Evolutionary conservation across 2,329 filamentous ascomycete genomes (phyloP).

Genomic region (Sclerotinia minor): DNA sequence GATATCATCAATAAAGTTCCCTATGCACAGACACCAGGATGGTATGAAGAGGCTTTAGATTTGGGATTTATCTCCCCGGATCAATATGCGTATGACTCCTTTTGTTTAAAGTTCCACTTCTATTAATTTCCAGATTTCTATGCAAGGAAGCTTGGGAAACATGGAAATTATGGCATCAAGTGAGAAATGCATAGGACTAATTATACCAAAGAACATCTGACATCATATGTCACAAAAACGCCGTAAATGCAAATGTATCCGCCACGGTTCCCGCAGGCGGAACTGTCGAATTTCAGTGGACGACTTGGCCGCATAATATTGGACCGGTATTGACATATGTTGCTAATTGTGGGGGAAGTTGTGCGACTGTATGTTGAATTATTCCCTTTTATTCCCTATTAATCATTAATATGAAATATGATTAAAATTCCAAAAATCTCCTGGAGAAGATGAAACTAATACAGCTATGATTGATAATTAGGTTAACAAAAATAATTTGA

Average conservation of each 20-base stretch:
- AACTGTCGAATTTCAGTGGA: slow-evolving; percentile 51
- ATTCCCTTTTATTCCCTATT: too few species aligned
- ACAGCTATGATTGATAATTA: not conserved
- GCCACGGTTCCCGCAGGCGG: slow-evolving; percentile 49
- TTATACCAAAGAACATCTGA: slow-evolving; percentile 38
- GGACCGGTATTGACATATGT: slow-evolving; percentile 41
- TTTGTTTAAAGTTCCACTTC: too few species aligned
- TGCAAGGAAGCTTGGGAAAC: too few species aligned
- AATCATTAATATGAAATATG: too few species aligned
- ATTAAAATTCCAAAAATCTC: too few species aligned
- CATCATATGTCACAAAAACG: slow-evolving; percentile 52
- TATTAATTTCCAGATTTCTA: accelerated
- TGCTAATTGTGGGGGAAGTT: slow-evolving; percentile 43
- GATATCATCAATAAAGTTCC: slow-evolving; percentile 26
- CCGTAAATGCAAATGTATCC: slow-evolving; percentile 45
- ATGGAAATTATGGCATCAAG: too few species aligned
- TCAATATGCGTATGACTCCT: slow-evolving; percentile 42
- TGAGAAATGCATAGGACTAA: not conserved
- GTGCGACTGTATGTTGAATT: slow-evolving; percentile 40
- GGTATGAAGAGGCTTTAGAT: slow-evolving; percentile 51
- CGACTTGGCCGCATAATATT: slow-evolving; percentile 51
- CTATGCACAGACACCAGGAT: slow-evolving; percentile 40
- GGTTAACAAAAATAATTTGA: slow-evolving; percentile 18
- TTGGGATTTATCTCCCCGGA: slow-evolving; percentile 52
- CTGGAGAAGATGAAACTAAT: not conserved